Percentiles rank a stretch among this genome's conserved stretches.
phyloP scores from a whole-genome alignment of 1,284 basidiomycete genomes.

The Ustilago cynodontis region DNA sequence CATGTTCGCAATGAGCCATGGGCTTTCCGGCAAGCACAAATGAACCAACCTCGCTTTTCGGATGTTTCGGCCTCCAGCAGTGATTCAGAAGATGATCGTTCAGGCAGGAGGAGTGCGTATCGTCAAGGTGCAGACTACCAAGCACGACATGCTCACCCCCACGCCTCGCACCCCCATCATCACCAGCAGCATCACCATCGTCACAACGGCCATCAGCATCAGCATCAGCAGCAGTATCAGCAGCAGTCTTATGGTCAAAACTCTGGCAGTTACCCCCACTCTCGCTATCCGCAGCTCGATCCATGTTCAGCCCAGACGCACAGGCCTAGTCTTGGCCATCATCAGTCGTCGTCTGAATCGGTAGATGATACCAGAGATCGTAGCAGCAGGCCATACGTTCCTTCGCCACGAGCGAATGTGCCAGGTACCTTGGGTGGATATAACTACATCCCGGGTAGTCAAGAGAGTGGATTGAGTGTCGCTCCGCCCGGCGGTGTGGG shows the following conservation, averaged over 20 bases:
- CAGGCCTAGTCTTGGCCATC: constrained; percentile 22
- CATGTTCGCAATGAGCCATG: constrained; percentile 51
- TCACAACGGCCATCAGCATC: constrained; percentile 3
- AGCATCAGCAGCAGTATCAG: background rate
- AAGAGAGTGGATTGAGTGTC: constrained; percentile 61
- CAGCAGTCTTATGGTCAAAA: constrained; percentile 5
- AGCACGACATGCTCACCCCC: constrained; percentile 16
- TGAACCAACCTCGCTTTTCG: constrained; percentile 46
- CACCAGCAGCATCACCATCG: constrained; percentile 3
- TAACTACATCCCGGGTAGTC: constrained; percentile 65
- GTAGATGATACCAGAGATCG: constrained; percentile 31
- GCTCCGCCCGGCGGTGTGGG: constrained; percentile 9
- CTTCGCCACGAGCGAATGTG: constrained; percentile 16
- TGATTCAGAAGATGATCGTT: constrained; percentile 45
- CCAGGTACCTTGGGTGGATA: constrained; percentile 61
- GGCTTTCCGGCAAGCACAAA: constrained; percentile 41
- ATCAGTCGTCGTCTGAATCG: constrained; percentile 44
- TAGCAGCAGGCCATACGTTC: constrained; percentile 13
- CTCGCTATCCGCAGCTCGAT: constrained; percentile 23
- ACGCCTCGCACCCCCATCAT: constrained; percentile 14
- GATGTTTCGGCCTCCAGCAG: constrained; percentile 47
- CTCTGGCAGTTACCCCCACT: constrained; percentile 14
- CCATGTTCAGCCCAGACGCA: constrained; percentile 14
- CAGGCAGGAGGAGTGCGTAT: constrained; percentile 19
- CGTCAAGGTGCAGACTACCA: constrained; percentile 21